These are phyloP conservation scores for Curvularia spicifera DNA, from an alignment of 2,329 filamentous ascomycete species.

Conservation along the genomic window DNA sequence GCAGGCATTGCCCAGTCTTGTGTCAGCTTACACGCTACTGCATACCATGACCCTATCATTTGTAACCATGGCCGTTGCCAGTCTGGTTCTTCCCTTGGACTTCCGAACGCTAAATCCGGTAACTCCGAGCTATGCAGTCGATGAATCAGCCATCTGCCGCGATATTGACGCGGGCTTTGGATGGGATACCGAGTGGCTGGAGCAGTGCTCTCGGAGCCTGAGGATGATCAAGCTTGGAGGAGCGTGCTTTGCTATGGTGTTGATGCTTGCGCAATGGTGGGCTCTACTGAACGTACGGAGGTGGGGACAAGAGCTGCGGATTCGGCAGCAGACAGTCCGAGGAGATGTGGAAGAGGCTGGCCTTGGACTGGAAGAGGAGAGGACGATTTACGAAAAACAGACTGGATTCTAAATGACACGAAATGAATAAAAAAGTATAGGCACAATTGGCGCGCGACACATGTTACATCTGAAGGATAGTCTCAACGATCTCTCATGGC, in stretches of 20 bases:
- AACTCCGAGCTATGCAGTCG: constrained; percentile 30
- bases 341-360: constrained; percentile 27
- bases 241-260: constrained; percentile 29
- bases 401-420: constrained; percentile 13
- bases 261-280: constrained; percentile 47
- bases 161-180: constrained; percentile 38
- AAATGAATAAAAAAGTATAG: constrained; percentile 14
- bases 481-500: background rate
- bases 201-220: constrained; percentile 39
- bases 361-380: constrained; percentile 5
- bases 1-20: constrained; percentile 32
- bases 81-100: constrained; percentile 33
- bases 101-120: constrained; percentile 29
- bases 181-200: constrained; percentile 39
- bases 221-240: constrained; percentile 30
- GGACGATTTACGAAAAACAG: constrained; percentile 15
- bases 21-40: constrained; percentile 36
- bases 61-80: constrained; percentile 35
- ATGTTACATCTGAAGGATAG: too few species aligned
- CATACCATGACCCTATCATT: constrained; percentile 38
- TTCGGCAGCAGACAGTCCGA: constrained; percentile 3
- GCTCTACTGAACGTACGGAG: constrained; percentile 35
- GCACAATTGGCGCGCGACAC: background rate
- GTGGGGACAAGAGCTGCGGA: constrained; percentile 33
- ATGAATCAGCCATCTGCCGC: constrained; percentile 31